phyloP scores from a whole-genome alignment of 75 land plant genomes.

The Adiantum capillusveneris region DNA sequence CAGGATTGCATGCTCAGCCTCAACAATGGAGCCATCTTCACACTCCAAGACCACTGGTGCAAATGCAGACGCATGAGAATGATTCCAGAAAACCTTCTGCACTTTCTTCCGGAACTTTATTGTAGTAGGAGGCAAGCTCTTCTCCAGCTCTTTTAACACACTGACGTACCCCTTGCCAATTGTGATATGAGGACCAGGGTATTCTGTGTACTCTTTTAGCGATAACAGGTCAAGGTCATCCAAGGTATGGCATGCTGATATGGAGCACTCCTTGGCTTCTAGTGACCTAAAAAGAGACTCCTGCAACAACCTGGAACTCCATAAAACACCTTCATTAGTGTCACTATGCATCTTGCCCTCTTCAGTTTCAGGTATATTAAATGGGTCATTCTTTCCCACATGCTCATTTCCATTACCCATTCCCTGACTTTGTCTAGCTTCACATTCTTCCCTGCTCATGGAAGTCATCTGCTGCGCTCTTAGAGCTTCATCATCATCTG shows the following conservation, averaged over 20 bases:
- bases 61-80: background rate
- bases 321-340: too few species aligned
- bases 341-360: too few species aligned
- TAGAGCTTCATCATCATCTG: background rate
- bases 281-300: conserved; percentile 19
- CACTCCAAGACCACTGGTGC: conserved; percentile 51
- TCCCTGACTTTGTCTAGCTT: too few species aligned
- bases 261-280: conserved; percentile 15
- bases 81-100: conserved; percentile 41
- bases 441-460: background rate
- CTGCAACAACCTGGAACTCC: conserved; percentile 15
- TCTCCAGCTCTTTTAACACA: conserved; percentile 45
- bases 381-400: too few species aligned
- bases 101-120: conserved; percentile 56
- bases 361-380: too few species aligned
- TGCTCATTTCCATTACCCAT: background rate
- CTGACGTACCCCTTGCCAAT: conserved; percentile 65
- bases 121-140: conserved; percentile 46
- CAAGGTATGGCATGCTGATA: conserved; percentile 40
- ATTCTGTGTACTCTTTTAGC: conserved; percentile 61
- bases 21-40: conserved; percentile 36
- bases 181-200: conserved; percentile 67
- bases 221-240: conserved; percentile 39
- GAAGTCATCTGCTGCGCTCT: background rate
- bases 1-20: conserved; percentile 73